Conservation (phyloP, 2,329 filamentous ascomycete genomes). For the Grosmannia serpens region DNA sequence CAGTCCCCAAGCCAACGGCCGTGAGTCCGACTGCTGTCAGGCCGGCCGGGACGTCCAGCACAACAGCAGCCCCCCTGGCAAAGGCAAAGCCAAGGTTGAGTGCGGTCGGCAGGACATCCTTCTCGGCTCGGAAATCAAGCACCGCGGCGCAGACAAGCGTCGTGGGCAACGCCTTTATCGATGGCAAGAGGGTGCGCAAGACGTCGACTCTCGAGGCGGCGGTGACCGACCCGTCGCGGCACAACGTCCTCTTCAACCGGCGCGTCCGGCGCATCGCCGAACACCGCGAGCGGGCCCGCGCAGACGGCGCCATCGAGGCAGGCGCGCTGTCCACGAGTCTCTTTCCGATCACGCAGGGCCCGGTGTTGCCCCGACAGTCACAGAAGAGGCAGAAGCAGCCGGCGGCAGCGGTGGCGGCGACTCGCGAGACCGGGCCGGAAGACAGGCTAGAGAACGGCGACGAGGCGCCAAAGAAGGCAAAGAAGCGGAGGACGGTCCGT, state of each 20-base stretch:
- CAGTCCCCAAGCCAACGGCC: neutral
- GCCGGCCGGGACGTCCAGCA: no score
- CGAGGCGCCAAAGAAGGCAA: neutral
- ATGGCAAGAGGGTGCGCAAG: neutral
- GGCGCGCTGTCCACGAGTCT: constrained; percentile 16
- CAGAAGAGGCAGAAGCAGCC: neutral
- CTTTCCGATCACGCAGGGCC: constrained; percentile 18
- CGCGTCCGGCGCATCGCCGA: constrained; percentile 28
- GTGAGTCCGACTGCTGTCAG: neutral
- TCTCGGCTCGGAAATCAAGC: neutral
- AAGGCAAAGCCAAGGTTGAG: neutral
- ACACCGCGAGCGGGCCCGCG: constrained; percentile 29
- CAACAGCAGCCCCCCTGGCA: neutral
- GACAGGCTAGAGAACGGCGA: neutral
- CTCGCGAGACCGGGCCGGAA: neutral
- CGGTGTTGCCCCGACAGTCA: neutral
- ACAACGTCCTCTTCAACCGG: constrained; percentile 28
- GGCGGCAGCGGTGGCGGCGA: neutral
- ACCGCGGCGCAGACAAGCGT: neutral
- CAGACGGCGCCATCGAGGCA: constrained; percentile 28
- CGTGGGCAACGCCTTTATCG: neutral
- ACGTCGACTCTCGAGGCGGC: constrained; percentile 21
- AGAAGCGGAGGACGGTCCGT: neutral
- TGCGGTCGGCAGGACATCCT: neutral
- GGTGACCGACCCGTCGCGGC: constrained; percentile 29